A percentile compares a stretch with the other conserved stretches of the same genome.
Conservation (phyloP, 192 early-diverging fungal genomes). For the Pilaira anomala region DNA sequence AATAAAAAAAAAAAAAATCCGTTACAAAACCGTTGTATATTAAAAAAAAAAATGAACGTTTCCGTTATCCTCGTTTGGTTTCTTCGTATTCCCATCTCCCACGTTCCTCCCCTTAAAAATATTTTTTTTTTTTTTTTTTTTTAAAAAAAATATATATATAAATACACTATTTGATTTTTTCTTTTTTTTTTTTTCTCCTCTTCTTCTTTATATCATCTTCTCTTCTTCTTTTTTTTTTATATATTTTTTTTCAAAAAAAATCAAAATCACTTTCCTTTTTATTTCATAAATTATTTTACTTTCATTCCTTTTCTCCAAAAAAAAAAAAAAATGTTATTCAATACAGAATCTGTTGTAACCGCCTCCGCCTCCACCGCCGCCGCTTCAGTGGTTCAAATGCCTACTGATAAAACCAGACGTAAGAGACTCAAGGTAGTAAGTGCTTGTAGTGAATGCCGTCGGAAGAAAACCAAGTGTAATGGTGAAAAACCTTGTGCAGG, state of each 20-base stretch:
- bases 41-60: not conserved
- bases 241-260: not conserved
- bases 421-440: slow-evolving; percentile 26
- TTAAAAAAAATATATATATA: slow-evolving; percentile 5
- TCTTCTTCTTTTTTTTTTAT: not conserved
- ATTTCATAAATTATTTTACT: not conserved
- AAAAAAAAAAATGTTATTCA: slow-evolving; percentile 2
- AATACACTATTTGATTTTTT: slow-evolving; percentile 7
- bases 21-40: not conserved
- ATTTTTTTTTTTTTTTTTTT: slow-evolving; percentile 14
- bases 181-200: not conserved
- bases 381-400: not conserved
- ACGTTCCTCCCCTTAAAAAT: slow-evolving; percentile 6
- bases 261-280: not conserved
- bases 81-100: slow-evolving; percentile 6
- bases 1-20: not conserved
- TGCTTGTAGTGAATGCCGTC: slow-evolving; percentile 25
- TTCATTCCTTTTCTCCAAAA: slow-evolving; percentile 7
- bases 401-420: slow-evolving; percentile 12
- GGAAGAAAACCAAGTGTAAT: slow-evolving; percentile 30
- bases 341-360: no score
- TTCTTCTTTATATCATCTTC: not conserved
- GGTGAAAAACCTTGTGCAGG: slow-evolving; percentile 24
- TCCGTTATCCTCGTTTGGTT: slow-evolving; percentile 7
- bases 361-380: no score